Percentiles rank a stretch among this genome's conserved stretches.
These are phyloP conservation scores for Quercus bicolor DNA, from an alignment of 306 rosid genomes.

Conservation along the genomic window DNA sequence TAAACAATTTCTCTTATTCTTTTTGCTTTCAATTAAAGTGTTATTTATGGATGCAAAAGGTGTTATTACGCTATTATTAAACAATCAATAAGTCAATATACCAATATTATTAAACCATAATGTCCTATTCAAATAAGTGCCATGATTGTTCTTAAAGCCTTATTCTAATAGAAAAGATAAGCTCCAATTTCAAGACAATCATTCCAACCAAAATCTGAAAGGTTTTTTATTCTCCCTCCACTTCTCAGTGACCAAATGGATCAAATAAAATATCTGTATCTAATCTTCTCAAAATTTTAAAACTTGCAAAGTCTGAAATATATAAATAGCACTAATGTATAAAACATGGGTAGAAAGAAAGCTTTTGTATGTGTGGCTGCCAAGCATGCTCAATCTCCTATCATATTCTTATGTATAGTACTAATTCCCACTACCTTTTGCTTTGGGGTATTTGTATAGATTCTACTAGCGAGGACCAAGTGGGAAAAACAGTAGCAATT, in stretches of 20 bases:
- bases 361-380: neutral
- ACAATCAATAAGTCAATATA: slow-evolving; percentile 6
- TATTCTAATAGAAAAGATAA: slow-evolving; percentile 11
- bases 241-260: neutral
- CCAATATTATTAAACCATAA: neutral
- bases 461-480: slow-evolving; percentile 57
- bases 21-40: neutral
- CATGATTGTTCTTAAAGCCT: slow-evolving; percentile 11
- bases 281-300: neutral
- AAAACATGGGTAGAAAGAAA: neutral
- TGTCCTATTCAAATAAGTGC: slow-evolving; percentile 10
- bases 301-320: too few species aligned
- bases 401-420: neutral
- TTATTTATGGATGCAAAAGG: neutral
- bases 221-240: slow-evolving; percentile 17
- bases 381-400: neutral
- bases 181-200: slow-evolving; percentile 21
- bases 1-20: neutral
- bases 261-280: neutral
- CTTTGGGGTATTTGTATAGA: slow-evolving; percentile 41
- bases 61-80: slow-evolving; percentile 15
- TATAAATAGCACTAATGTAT: neutral
- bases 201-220: slow-evolving; percentile 19
- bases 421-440: slow-evolving; percentile 12
- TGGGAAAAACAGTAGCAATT: slow-evolving; percentile 80